Evolutionary conservation across 164 flowering plant genomes (phyloP), one percentile per base, ranked within the genome.

Genomic region (Euptelea pleiosperma): DNA sequence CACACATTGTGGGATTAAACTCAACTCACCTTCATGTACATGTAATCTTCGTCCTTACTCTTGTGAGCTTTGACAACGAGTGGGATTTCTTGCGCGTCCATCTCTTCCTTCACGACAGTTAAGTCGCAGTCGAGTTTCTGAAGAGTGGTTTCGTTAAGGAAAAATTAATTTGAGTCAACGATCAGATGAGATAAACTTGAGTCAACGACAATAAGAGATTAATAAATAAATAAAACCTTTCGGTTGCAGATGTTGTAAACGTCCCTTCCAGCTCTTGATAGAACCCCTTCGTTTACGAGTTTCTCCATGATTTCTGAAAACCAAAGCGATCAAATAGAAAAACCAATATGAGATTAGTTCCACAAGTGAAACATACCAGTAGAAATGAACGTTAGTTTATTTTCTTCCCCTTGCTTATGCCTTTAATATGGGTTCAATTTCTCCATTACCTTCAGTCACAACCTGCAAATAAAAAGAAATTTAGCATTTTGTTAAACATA

Each of bases 1-100:
- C 25, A 18, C 47, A 3, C 4, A 43, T 43, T 6, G 11, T 15
- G 25, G 21, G n/a, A 55, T n/a, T n/a, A 26, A 11, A 0, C 33
- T 26, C 12, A 24, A 51, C 55, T 62, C 51, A 89, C 98, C 89
- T 83, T 85, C 88, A 81, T 77, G 74, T 92, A 89, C 82, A 89
- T 50, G 76, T 64, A 68, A 72, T 86, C 89, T 30, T 72, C 82
- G 7, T 68, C 61, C 30, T 10, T 35, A 30, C 40, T 69, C 35
- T 60, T 64, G 30, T 58, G 60, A 69, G 61, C 33, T 64, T 74
- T 74, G n/a, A 37, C 74, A 30, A 15, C 64, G 21, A 22, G n/a
- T 41, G 57, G 60, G 15, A 34, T 48, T 36, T 53, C 53, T 37
- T 61, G 73, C 25, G 58, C 77, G 43, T 77, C 88, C 26, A 24